Evolutionary conservation across 805 yeast species (phyloP), one percentile per base, ranked within the genome.

Genomic region (Hermanozyma aechmeae): DNA sequence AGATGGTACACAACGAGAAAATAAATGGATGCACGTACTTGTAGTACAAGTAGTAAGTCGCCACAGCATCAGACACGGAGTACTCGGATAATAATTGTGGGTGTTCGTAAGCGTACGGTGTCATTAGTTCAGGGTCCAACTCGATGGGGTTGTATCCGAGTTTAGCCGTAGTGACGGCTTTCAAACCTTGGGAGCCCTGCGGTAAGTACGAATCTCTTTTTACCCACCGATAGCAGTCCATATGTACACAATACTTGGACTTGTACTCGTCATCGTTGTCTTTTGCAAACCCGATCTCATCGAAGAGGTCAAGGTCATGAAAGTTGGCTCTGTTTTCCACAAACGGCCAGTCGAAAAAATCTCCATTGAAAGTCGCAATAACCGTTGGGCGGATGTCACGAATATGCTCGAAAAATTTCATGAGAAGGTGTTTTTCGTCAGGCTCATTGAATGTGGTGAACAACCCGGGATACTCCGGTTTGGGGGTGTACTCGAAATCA

Each of bases 1-100:
- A 75, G 50, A 92, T 93, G 9, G 93, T 86, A 55, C 97, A 87
- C 34, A 92, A 73, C 2, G 98, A 92, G 49, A 92, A 86, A 42
- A 92, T 80, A 58, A 92, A 92, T 2, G 97, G 97, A 54, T 87
- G 97, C 29, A 92, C 96, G 50, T 92, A 93, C 56, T 92, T 92
- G 75, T 81, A 87, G 61, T 87, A 92, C 26, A 92, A 63, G 54
- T 92, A 92, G 51, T 87, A 92, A 0, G 99, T 92, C 4, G 98
- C 98, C 23, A 93, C 98, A 9, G 99, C 99, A 67, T 92, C 99
- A 33, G 98, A 93, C 16, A 92, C 99, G 1, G 98, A 93, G 54
- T 92, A 92, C 50, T 93, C 98, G 0, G 98, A 85, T 29, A 92
- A 57, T 3, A 79, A 59, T 47, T 92, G 97, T 1, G 99, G 98